These are phyloP conservation scores for Silybum marianum DNA, from an alignment of 129 eudicot genomes.

Conservation along the genomic window DNA sequence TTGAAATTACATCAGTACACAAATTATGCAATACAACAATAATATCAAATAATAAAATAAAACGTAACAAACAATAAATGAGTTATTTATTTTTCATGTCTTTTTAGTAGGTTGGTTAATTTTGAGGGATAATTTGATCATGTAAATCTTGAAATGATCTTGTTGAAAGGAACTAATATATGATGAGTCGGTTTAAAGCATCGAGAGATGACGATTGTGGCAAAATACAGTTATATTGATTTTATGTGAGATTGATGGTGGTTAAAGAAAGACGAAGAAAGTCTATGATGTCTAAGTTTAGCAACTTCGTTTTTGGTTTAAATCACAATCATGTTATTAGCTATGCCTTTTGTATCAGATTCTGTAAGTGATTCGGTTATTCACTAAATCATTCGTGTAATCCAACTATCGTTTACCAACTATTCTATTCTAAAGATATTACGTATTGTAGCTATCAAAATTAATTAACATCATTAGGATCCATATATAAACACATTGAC, in stretches of 20 bases:
- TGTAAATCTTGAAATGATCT: constrained; percentile 22
- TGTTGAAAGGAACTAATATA: constrained; percentile 2
- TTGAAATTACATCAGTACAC: not conserved
- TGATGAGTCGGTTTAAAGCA: constrained; percentile 4
- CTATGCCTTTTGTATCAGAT: not conserved
- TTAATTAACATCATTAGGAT: not conserved
- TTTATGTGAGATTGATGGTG: constrained; percentile 1
- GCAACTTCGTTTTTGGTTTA: constrained; percentile 12
- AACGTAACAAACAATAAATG: not conserved
- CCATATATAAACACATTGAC: not conserved
- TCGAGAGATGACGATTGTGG: not conserved
- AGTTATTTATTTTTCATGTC: not conserved
- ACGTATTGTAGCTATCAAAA: not conserved
- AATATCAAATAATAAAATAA: not conserved
- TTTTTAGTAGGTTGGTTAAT: not conserved
- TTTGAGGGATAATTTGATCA: not conserved
- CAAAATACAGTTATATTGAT: not conserved
- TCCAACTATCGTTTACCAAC: not conserved
- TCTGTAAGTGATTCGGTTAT: not conserved
- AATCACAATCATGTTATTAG: not conserved
- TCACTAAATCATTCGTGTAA: not conserved
- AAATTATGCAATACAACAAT: too few relatives aligned
- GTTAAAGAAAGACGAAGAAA: constrained; percentile 10
- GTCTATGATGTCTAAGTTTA: not conserved
- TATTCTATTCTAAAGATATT: not conserved